Evolutionary conservation across 768 basidiomycete genomes (phyloP), one percentile per base, ranked within the genome.

Genomic region (Tulasnella sp.): DNA sequence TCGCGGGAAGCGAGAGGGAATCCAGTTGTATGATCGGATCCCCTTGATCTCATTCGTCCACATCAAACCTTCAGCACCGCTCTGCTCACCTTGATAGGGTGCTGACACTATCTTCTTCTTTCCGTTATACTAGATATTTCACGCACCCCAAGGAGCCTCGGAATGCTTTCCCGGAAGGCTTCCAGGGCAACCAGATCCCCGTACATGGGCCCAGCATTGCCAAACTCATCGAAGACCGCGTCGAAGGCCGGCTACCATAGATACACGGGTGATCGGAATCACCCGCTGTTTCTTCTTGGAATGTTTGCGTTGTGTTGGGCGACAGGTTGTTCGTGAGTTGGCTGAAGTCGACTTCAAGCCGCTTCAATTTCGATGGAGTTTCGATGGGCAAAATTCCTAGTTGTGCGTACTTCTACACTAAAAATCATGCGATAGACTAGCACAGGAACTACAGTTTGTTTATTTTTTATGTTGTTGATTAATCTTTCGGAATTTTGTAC

Each of bases 161-260:
- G 31, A 90, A 93, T 0, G 83, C 84, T n/a, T 95, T 95, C 82
- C 94, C 94, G 0, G 91, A 94, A 10, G 94, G 93, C 36, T 96
- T 96, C 87, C 95, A 96, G 82, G 91, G 91, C 58, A 87, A 88
- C 27, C 85, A 87, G 46, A 96, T 96, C 79, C 94, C 94, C 2
- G 91, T 93, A 0, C 84, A 92, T 81, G 93, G 92, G 0, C 89
- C 89, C 21, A 86, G 86, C 0, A 86, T 96, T 16, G 92, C 90
- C 0, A 87, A 89, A 82, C 85, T 95, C 38, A 91, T 96, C 52
- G 93, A 95, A 82, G 91, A 93, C 77, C 89, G 92, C 71, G 84
- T 92, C 56, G 86, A 88, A 8, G 86, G 85, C 10, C 62, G 74
- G 44, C 48, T 82, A 44, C 76, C 71, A 46, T 74, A 68, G 62